Conservation (phyloP, 352 stramenopile genomes). For the Phytophthora hibernalis region DNA sequence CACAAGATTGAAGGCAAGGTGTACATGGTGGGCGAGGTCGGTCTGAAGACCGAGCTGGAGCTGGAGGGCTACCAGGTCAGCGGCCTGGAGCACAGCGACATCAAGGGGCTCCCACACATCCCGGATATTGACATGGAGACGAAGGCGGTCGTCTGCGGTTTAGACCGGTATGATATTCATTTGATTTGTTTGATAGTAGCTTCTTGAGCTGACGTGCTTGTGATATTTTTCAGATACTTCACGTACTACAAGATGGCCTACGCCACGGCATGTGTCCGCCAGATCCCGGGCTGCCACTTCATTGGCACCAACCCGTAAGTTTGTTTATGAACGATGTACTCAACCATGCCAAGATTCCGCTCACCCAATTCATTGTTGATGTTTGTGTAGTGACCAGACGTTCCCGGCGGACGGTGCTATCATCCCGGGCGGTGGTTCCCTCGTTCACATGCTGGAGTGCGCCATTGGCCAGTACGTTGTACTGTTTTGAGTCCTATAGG, state of each 20-base stretch:
- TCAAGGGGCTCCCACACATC: slow-evolving; percentile 70
- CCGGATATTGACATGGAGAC: slow-evolving; percentile 75
- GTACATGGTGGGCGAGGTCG: slow-evolving; percentile 84
- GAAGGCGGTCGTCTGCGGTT: slow-evolving; percentile 82
- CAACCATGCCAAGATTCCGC: neutral
- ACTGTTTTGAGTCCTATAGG: neutral
- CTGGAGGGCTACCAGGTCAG: slow-evolving; percentile 74
- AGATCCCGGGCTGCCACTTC: slow-evolving; percentile 81
- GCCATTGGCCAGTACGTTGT: slow-evolving; percentile 66
- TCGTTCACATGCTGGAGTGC: slow-evolving; percentile 76
- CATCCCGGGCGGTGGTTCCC: slow-evolving; percentile 71
- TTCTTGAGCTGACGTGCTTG: slow-evolving; percentile 4
- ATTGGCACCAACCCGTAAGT: slow-evolving; percentile 85
- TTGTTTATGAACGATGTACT: neutral
- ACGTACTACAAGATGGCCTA: slow-evolving; percentile 90
- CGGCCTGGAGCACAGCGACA: slow-evolving; percentile 71
- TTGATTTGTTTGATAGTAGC: neutral
- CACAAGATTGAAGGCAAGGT: slow-evolving; percentile 81
- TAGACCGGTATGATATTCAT: slow-evolving; percentile 59
- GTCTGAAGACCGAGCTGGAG: slow-evolving; percentile 70
- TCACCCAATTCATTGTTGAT: slow-evolving; percentile 6
- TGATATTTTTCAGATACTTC: slow-evolving; percentile 52
- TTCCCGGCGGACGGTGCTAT: slow-evolving; percentile 80
- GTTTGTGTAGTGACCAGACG: slow-evolving; percentile 64
- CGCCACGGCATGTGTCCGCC: slow-evolving; percentile 69